phyloP scores from a whole-genome alignment of 2,329 filamentous ascomycete species.

The Ophidiomyces ophidiicola region DNA sequence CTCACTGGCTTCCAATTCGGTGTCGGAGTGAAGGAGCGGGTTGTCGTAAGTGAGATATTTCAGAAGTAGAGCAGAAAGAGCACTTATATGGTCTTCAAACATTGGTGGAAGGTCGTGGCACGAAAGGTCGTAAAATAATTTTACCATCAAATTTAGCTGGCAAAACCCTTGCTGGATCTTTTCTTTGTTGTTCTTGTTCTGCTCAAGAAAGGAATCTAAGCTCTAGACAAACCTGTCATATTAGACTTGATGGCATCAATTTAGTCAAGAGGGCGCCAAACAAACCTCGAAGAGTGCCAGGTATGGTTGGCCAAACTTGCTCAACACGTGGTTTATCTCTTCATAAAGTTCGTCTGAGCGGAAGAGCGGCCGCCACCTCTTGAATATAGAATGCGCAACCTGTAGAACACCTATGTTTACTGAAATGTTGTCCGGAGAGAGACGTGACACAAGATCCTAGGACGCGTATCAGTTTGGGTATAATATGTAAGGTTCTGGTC shows the following conservation, averaged over 20 bases:
- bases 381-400: conserved; percentile 96
- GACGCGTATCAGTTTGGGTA: conserved; percentile 10
- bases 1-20: conserved; percentile 76
- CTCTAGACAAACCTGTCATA: conserved; percentile 31
- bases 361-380: conserved; percentile 87
- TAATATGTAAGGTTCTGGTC: not conserved
- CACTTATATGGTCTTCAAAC: conserved; percentile 76
- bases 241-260: not conserved
- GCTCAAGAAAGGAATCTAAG: conserved; percentile 48
- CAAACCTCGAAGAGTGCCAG: conserved; percentile 62
- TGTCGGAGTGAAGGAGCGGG: conserved; percentile 65
- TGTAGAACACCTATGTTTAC: conserved; percentile 90
- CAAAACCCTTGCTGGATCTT: conserved; percentile 67
- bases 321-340: conserved; percentile 92
- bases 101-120: conserved; percentile 90
- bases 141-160: conserved; percentile 75
- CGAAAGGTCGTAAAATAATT: conserved; percentile 92
- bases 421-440: conserved; percentile 68
- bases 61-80: conserved; percentile 67
- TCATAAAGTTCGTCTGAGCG: conserved; percentile 83
- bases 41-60: conserved; percentile 91
- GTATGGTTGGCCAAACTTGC: conserved; percentile 72
- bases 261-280: conserved; percentile 8
- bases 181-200: conserved; percentile 62
- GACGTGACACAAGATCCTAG: conserved; percentile 73